phyloP scores from a whole-genome alignment of 257 asterid species.

The Solanum clarkiae region DNA sequence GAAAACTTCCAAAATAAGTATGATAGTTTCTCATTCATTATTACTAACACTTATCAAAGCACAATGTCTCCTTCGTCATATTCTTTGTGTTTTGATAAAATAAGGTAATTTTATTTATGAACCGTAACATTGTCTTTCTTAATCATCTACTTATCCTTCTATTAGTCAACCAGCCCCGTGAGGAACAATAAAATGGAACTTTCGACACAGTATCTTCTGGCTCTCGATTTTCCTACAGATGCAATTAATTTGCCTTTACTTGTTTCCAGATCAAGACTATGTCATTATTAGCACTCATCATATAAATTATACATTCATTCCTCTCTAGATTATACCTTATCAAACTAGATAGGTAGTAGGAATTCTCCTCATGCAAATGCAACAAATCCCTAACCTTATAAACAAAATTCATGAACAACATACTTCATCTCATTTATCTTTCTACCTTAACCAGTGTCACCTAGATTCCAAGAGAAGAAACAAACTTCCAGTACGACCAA shows the following conservation, averaged over 20 bases:
- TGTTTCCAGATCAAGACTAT: neutral
- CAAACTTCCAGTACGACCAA: neutral
- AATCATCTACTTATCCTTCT: neutral
- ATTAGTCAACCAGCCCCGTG: neutral
- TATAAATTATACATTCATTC: neutral
- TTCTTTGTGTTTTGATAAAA: neutral
- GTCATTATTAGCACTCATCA: neutral
- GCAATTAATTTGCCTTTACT: neutral
- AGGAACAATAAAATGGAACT: neutral
- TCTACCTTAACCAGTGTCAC: neutral
- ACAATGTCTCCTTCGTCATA: neutral
- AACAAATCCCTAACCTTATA: neutral
- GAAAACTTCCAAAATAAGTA: neutral
- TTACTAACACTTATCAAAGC: neutral
- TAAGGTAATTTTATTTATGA: neutral
- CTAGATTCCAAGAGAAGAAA: neutral
- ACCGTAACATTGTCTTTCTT: neutral
- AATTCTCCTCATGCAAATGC: neutral
- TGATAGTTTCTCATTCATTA: neutral
- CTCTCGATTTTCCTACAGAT: neutral
- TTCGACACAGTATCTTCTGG: neutral
- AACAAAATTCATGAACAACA: neutral
- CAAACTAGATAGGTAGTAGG: neutral
- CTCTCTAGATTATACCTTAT: neutral
- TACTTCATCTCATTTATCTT: neutral